Conservation (phyloP, 257 asterid genomes). For the Scutellaria barbata region DNA sequence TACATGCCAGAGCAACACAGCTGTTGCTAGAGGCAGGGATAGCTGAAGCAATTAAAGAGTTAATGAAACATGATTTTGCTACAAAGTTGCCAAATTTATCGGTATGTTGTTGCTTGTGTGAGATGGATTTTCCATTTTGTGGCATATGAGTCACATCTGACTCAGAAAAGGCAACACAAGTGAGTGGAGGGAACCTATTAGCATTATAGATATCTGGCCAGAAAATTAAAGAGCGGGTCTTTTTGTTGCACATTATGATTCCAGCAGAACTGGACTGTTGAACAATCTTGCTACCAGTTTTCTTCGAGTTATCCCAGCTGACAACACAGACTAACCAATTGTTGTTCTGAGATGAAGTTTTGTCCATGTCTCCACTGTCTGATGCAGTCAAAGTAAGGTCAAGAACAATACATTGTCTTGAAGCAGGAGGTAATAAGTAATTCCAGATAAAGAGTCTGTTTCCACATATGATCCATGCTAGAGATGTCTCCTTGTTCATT, state of each 20-base stretch:
- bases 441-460: constrained; percentile 79
- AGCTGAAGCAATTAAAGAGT: constrained; percentile 80
- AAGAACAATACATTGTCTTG: constrained; percentile 64
- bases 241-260: constrained; percentile 68
- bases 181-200: constrained; percentile 48
- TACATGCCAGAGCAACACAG: constrained; percentile 77
- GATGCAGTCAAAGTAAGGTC: constrained; percentile 59
- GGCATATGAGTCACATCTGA: constrained; percentile 38
- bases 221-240: constrained; percentile 57
- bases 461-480: constrained; percentile 82
- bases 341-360: constrained; percentile 47
- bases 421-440: constrained; percentile 61
- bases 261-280: constrained; percentile 67
- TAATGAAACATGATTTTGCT: constrained; percentile 49
- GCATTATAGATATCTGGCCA: constrained; percentile 78
- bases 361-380: constrained; percentile 49
- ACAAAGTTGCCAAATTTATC: constrained; percentile 42
- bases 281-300: constrained; percentile 40
- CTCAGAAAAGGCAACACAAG: constrained; percentile 53
- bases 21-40: constrained; percentile 47
- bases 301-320: constrained; percentile 65
- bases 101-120: constrained; percentile 44
- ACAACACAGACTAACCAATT: constrained; percentile 73
- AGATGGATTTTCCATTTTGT: constrained; percentile 44
- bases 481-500: constrained; percentile 77